Base-by-base conservation (phyloP, 768 basidiomycete species). In the Pleurotus citrinopileatus region DNA sequence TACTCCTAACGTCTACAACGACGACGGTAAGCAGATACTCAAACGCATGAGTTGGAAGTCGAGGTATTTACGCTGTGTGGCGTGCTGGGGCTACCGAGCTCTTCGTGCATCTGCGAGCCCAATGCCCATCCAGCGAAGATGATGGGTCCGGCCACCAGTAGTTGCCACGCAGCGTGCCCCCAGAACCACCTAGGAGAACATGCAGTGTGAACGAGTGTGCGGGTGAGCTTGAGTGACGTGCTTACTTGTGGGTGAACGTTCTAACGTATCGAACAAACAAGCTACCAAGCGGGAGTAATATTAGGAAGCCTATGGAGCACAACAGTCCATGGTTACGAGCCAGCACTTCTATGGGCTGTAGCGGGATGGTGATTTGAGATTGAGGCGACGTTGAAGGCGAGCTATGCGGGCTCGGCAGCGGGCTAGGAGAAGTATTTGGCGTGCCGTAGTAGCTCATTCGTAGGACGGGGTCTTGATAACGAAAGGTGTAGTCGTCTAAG, bases 281-380 rank as follows among this genome's bases (percentile, higher is more conserved):
- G 12, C 72, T 75, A 15, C 85, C 84, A 25, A 80, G 53, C 2
- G 84, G 85, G 9, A 87, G 73, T 15, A 86, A 59, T 43, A 84
- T 65, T 45, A 86, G 66, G 62, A 82, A 83, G 2, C 81, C 84
- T 34, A 73, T 65, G 0, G 75, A 63, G 58, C 74, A 77, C 9
- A 84, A 66, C 28, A 80, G 65, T 19, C 74, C 84, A 64, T 87
- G 84, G 34, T 65, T 74, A 51, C 64, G 71, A 8, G 70, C 72
- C 27, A 65, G 63, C 44, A 59, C 57, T 58, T 80, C 76, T 5
- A 68, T 15, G 13, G 63, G 53, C 38, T 12, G 10, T 7, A 40
- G 38, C 7, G 38, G 15, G 19, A 40, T 19, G 17, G 7, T 32
- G 29, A 32, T 6, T 6, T 32, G 29, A 13, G 29, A 32, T n/a